Conservation (phyloP, 352 stramenopile species). For the Pythium grandisporangium region DNA sequence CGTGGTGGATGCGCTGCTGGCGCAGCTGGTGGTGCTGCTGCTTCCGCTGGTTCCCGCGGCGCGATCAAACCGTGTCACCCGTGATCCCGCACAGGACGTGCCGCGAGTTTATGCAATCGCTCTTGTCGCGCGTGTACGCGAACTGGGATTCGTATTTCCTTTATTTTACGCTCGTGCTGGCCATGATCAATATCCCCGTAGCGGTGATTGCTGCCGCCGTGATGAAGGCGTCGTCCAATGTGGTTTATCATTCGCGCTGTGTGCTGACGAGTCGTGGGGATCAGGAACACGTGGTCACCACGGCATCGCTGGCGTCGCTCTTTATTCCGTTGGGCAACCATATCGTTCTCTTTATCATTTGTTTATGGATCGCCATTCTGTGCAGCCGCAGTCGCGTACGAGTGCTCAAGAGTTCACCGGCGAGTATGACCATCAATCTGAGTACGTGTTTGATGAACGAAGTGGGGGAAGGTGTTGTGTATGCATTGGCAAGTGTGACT, state of each 20-base stretch:
- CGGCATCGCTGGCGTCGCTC: slow-evolving; percentile 28
- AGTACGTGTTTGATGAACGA: slow-evolving; percentile 68
- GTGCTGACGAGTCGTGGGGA: slow-evolving; percentile 18
- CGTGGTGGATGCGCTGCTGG: not conserved
- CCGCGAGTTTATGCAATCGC: slow-evolving; percentile 16
- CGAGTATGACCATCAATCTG: slow-evolving; percentile 57
- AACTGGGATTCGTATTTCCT: slow-evolving; percentile 76
- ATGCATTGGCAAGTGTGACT: too few relatives aligned
- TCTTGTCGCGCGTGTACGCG: slow-evolving; percentile 45
- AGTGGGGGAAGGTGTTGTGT: too few relatives aligned
- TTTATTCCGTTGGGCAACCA: slow-evolving; percentile 60
- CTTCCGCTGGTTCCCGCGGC: not conserved
- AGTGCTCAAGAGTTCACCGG: slow-evolving; percentile 43
- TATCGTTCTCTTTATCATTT: slow-evolving; percentile 56
- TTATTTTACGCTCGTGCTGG: slow-evolving; percentile 37
- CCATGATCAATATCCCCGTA: slow-evolving; percentile 35
- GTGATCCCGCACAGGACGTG: slow-evolving; percentile 10
- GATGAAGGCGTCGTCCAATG: slow-evolving; percentile 17
- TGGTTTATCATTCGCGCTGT: slow-evolving; percentile 35
- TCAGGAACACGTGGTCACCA: slow-evolving; percentile 20
- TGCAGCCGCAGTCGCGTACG: slow-evolving; percentile 72
- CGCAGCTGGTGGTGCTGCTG: too few relatives aligned
- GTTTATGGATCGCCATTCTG: slow-evolving; percentile 58
- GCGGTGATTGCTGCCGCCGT: slow-evolving; percentile 24
- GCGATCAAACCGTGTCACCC: not conserved